Evolutionary conservation across 2,329 filamentous ascomycete genomes (phyloP), one percentile per base, ranked within the genome.

Genomic region (Fusarium guadeloupense): DNA sequence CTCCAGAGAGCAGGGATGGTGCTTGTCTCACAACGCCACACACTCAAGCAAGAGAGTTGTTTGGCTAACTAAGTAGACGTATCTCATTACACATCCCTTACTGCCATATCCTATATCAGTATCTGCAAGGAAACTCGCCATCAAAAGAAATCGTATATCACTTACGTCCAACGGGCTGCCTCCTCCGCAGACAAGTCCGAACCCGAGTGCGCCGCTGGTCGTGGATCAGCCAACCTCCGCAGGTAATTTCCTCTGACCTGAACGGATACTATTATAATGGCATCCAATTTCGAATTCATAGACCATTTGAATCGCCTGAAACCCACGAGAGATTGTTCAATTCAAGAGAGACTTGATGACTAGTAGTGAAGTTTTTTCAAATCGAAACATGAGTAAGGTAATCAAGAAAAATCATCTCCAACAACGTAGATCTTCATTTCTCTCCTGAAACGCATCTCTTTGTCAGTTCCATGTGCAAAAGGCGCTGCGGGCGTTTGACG

Each of bases 191-290:
- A 25, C n/a, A n/a, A n/a, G n/a, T n/a, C n/a, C n/a, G 30, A 52
- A 25, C 38, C 26, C 37, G 28, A 28, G 16, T 23, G 19, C 25
- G 38, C 31, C 17, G 17, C 45, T 50, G 44, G 43, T 26, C 23
- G 23, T 33, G 26, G 49, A 43, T 26, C 34, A 43, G 35, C 42
- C 61, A 64, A 38, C 21, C 39, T 58, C 41, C 37, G 46, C 34
- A 62, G 26, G 37, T 58, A 54, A 64, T 64, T 64, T 64, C 60
- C 56, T 37, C 38, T 34, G 16, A 41, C 44, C 54, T 56, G 45
- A 34, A 25, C 43, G n/a, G 26, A 34, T 25, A 28, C 37, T 23
- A 35, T 35, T 19, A 19, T 33, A 19, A 13, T 14, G 12, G n/a
- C 25, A 26, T 17, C 16, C 25, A 41, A 26, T 41, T 17, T 17